Evolutionary conservation across 345 rosid genomes (phyloP).

Genomic region (Eucalyptus albens): DNA sequence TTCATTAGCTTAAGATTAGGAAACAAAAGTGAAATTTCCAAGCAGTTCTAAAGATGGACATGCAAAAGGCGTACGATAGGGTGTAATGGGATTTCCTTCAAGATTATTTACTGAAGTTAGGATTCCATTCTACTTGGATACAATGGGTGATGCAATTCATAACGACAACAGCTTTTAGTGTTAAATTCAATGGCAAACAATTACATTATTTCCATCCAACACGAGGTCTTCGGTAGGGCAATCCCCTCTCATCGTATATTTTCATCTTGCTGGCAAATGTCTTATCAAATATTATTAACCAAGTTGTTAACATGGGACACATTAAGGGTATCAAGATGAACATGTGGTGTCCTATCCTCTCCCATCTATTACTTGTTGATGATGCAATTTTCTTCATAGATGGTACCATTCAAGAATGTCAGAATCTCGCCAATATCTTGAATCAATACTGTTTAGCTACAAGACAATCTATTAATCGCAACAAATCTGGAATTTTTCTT

Average conservation of each 20-base stretch:
- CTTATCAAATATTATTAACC: too few species aligned
- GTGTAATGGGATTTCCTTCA: neutral
- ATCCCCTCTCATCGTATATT: neutral
- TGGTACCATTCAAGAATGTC: too few species aligned
- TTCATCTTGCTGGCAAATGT: neutral
- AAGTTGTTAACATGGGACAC: too few species aligned
- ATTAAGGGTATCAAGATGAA: too few species aligned
- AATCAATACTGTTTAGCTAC: too few species aligned
- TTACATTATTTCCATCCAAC: neutral
- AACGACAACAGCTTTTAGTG: neutral
- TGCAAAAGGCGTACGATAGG: neutral
- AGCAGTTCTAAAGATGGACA: neutral
- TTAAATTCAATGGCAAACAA: neutral
- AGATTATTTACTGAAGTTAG: too few species aligned
- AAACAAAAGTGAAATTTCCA: neutral
- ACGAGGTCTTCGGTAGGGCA: rapidly evolving
- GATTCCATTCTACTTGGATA: neutral
- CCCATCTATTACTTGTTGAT: too few species aligned
- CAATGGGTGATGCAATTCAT: neutral
- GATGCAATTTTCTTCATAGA: too few species aligned
- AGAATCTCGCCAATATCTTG: too few species aligned
- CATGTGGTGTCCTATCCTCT: too few species aligned
- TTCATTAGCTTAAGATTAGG: neutral
- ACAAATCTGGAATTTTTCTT: too few species aligned
- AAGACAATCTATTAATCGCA: too few species aligned